Percentiles rank a stretch among this genome's conserved stretches.
Conservation (phyloP, 129 eudicot species). For the Glebionis coronaria region DNA sequence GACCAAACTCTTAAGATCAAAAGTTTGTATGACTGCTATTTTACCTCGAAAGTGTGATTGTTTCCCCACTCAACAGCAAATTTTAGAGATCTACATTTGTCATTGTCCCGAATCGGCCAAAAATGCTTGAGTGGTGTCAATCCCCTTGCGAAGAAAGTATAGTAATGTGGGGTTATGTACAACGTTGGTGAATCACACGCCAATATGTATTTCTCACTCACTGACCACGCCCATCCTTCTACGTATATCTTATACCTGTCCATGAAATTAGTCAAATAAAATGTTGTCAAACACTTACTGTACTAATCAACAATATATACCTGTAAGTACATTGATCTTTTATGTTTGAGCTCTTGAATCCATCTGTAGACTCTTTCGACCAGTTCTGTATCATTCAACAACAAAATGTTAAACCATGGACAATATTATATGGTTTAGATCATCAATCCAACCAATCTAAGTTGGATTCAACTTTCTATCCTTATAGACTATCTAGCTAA, state of each 20-base stretch:
- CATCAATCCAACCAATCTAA: neutral
- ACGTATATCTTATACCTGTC: constrained; percentile 71
- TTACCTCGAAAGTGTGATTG: constrained; percentile 68
- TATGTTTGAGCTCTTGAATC: constrained; percentile 62
- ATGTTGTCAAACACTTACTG: no score
- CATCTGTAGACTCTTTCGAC: constrained; percentile 46
- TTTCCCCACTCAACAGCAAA: constrained; percentile 91
- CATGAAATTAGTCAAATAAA: neutral
- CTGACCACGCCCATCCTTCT: constrained; percentile 99
- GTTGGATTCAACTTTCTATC: neutral
- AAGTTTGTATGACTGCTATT: neutral
- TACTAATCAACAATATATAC: constrained; percentile 24
- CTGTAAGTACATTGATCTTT: constrained; percentile 78
- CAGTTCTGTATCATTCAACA: constrained; percentile 49
- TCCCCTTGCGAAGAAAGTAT: constrained; percentile 69
- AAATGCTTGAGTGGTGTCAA: constrained; percentile 68
- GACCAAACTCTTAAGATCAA: neutral
- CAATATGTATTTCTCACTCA: constrained; percentile 76
- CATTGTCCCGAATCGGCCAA: constrained; percentile 70
- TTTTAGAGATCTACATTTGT: constrained; percentile 70
- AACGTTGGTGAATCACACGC: constrained; percentile 75
- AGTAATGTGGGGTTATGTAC: constrained; percentile 46
- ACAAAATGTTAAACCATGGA: neutral
- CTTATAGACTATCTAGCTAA: no score
- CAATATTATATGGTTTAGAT: neutral